Evolutionary conservation across 352 stramenopile genomes (phyloP).

Genomic region (Pythium aquatile): DNA sequence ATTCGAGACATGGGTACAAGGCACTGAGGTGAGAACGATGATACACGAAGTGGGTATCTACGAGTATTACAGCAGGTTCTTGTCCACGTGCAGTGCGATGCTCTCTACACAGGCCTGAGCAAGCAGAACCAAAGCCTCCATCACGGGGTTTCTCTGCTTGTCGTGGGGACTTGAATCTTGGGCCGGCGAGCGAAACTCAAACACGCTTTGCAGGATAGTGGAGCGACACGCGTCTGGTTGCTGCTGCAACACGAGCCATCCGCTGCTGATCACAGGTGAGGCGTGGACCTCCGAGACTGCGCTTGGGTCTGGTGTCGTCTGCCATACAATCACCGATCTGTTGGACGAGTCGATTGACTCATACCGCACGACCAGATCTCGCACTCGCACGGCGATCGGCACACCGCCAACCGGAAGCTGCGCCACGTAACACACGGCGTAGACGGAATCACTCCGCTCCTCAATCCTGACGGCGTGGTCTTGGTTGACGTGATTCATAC

Average conservation of each 20-base stretch:
- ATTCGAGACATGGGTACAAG: background rate
- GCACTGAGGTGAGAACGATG: too few species aligned
- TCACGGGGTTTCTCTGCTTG: background rate
- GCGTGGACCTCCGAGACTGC: background rate
- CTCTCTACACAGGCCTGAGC: background rate
- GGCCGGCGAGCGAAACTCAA: background rate
- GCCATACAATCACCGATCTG: background rate
- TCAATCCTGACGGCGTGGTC: background rate
- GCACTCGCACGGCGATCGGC: background rate
- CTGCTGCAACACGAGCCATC: background rate
- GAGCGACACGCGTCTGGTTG: background rate
- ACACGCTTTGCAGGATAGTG: background rate
- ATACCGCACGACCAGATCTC: background rate
- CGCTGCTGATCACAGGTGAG: background rate
- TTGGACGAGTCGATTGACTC: background rate
- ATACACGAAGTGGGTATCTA: background rate
- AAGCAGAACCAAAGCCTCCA: background rate
- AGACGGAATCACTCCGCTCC: background rate
- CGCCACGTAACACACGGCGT: background rate
- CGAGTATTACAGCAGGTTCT: background rate
- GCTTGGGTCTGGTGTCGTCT: background rate
- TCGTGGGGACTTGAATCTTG: background rate
- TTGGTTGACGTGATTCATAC: background rate
- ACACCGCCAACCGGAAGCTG: background rate
- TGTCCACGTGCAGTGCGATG: background rate